Conservation (phyloP, 2,329 filamentous ascomycete species). For the Talaromyces sp. region DNA sequence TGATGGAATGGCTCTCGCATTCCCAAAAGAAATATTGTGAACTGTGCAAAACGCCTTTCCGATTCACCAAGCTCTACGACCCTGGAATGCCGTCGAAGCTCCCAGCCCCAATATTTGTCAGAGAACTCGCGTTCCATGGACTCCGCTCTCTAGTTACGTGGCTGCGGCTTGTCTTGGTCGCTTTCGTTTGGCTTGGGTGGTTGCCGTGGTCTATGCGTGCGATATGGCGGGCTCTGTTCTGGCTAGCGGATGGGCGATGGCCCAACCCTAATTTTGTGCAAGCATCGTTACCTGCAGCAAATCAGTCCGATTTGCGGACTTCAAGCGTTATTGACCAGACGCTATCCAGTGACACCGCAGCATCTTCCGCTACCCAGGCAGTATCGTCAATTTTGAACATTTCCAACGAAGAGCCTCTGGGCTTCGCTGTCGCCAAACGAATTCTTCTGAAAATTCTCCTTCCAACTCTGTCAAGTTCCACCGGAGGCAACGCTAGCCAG, state of each 20-base stretch:
- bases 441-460: conserved; percentile 37
- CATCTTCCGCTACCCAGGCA: conserved; percentile 27
- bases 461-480: conserved; percentile 27
- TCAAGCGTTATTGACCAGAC: conserved; percentile 25
- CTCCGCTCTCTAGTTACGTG: conserved; percentile 70
- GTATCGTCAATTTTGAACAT: conserved; percentile 42
- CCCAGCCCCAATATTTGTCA: conserved; percentile 75
- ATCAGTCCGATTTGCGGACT: conserved; percentile 23
- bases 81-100: conserved; percentile 86
- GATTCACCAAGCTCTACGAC: conserved; percentile 96
- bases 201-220: conserved; percentile 88
- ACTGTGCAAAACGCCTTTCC: conserved; percentile 96
- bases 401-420: conserved; percentile 43
- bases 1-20: conserved; percentile 98
- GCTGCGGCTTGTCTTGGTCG: conserved; percentile 73
- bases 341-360: conserved; percentile 24
- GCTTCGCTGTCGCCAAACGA: conserved; percentile 47
- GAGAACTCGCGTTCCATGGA: conserved; percentile 71
- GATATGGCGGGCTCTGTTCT: conserved; percentile 91
- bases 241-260: conserved; percentile 80
- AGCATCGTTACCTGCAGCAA: conserved; percentile 17
- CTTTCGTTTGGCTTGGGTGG: conserved; percentile 81
- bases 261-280: conserved; percentile 31
- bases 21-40: conserved; percentile 99
- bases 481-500: conserved; percentile 26